Evolutionary conservation across 495 filamentous ascomycete genomes (phyloP).

Genomic region (Bathelium albidoporum): DNA sequence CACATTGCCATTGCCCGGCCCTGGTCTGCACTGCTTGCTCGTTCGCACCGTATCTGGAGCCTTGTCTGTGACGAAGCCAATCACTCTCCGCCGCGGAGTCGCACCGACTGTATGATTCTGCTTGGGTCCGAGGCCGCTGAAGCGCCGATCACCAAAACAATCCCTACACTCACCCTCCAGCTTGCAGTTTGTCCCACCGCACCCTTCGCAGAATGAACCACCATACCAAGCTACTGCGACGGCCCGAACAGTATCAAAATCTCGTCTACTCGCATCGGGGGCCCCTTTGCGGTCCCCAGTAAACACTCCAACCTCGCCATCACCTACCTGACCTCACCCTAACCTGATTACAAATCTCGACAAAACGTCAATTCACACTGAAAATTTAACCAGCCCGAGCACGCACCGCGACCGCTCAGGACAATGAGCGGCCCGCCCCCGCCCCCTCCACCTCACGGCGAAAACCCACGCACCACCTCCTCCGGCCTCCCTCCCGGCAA

Average conservation of each 20-base stretch:
- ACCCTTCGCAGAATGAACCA: neutral
- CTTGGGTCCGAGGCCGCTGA: neutral
- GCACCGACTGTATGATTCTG: neutral
- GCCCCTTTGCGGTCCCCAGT: neutral
- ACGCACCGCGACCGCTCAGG: neutral
- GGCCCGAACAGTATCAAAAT: neutral
- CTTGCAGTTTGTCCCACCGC: neutral
- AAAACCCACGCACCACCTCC: constrained; percentile 24
- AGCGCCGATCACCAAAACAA: neutral
- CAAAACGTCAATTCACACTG: neutral
- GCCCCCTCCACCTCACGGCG: constrained; percentile 30
- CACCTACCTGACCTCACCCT: neutral
- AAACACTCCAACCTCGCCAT: neutral
- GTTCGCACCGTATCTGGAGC: neutral
- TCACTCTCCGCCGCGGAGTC: neutral
- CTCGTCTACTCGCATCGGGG: neutral
- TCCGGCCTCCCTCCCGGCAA: constrained; percentile 64
- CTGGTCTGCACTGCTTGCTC: neutral
- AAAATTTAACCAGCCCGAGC: neutral
- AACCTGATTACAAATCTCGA: neutral
- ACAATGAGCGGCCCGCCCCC: constrained; percentile 12
- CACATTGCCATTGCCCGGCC: neutral
- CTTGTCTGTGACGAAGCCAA: neutral
- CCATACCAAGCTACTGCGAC: neutral
- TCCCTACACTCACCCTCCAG: neutral